These are phyloP conservation scores for Tylopilus sp. DNA, from an alignment of 1,284 basidiomycete genomes.

Conservation along the genomic window DNA sequence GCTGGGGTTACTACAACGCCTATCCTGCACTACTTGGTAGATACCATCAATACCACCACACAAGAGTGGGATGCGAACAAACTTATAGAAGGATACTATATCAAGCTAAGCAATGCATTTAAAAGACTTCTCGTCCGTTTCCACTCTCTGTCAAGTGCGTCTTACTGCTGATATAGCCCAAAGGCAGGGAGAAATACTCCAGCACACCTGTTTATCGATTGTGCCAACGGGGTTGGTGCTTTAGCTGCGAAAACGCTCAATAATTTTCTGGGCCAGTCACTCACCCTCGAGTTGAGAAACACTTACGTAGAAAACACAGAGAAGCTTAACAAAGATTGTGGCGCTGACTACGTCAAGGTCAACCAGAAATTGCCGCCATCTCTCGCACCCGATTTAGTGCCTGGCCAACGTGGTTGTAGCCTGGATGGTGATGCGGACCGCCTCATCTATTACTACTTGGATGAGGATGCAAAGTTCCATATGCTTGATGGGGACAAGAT, in stretches of 20 bases:
- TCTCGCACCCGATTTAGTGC: conserved; percentile 54
- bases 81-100: conserved; percentile 82
- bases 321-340: conserved; percentile 83
- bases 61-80: conserved; percentile 80
- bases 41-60: conserved; percentile 82
- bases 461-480: conserved; percentile 75
- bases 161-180: conserved; percentile 10
- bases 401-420: conserved; percentile 83
- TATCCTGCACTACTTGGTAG: conserved; percentile 93
- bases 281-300: conserved; percentile 65
- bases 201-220: conserved; percentile 80
- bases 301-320: conserved; percentile 63
- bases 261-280: conserved; percentile 50
- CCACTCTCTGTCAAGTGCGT: neutral
- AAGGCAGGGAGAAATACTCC: conserved; percentile 61
- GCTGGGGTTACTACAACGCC: conserved; percentile 92
- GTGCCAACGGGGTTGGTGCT: conserved; percentile 96
- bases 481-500: conserved; percentile 99
- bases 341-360: conserved; percentile 98
- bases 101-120: conserved; percentile 84
- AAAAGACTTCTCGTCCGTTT: conserved; percentile 78
- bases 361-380: conserved; percentile 80
- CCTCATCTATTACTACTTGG: conserved; percentile 91
- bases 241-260: conserved; percentile 61
- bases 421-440: conserved; percentile 98